Conservation (phyloP, 2,329 filamentous ascomycete genomes). For the Xylariaceae sp. region DNA sequence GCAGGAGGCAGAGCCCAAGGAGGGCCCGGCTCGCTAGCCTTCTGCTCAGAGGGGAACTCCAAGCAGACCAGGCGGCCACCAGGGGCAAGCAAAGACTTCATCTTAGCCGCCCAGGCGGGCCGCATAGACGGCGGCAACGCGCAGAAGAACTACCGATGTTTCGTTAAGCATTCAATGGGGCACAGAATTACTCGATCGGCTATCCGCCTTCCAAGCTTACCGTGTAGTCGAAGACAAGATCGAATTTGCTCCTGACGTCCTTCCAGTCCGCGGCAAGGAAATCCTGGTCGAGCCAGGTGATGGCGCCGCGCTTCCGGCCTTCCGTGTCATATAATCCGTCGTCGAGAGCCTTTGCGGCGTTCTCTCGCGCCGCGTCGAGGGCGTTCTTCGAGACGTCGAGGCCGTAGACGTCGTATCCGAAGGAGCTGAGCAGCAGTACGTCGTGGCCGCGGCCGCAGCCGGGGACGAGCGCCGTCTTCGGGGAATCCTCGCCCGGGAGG, state of each 20-base stretch:
- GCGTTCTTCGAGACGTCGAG: constrained; percentile 60
- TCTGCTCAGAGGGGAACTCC: constrained; percentile 74
- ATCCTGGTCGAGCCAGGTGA: constrained; percentile 58
- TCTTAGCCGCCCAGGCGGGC: constrained; percentile 37
- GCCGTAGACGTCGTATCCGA: constrained; percentile 74
- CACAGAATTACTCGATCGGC: not conserved
- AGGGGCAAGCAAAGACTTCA: constrained; percentile 46
- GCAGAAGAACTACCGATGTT: constrained; percentile 54
- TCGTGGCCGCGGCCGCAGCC: constrained; percentile 83
- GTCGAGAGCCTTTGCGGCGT: constrained; percentile 38
- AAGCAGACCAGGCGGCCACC: constrained; percentile 58
- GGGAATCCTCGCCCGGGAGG: constrained; percentile 5
- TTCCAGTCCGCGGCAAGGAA: constrained; percentile 62
- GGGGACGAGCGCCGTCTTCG: constrained; percentile 65
- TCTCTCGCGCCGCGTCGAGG: constrained; percentile 44
- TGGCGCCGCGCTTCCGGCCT: constrained; percentile 43
- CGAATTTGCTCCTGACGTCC: constrained; percentile 48
- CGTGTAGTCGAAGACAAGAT: constrained; percentile 62
- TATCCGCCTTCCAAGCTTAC: constrained; percentile 36
- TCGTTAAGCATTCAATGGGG: not conserved
- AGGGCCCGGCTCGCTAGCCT: constrained; percentile 61
- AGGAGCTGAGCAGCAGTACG: constrained; percentile 66
- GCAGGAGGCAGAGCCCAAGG: constrained; percentile 67
- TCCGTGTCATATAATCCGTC: constrained; percentile 37
- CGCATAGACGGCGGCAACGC: constrained; percentile 54